Evolutionary conservation across 331 rosid genomes (phyloP).

Genomic region (Prunus yedoensis): DNA sequence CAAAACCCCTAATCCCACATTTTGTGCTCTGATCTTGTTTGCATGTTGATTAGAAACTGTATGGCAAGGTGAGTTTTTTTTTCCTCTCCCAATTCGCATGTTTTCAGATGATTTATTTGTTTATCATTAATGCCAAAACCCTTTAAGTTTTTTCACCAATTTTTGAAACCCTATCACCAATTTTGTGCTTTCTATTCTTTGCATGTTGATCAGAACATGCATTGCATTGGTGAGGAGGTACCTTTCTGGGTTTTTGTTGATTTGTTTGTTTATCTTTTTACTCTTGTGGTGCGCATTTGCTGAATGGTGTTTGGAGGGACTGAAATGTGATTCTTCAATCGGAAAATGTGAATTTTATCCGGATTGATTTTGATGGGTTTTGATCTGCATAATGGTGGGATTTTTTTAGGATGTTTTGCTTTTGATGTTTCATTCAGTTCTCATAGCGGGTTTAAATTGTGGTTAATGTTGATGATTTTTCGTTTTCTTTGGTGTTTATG

Average conservation of each 20-base stretch:
- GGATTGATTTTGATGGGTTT: constrained; percentile 30
- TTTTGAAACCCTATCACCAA: constrained; percentile 43
- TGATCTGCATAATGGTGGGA: constrained; percentile 24
- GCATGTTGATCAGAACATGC: constrained; percentile 29
- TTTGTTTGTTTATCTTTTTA: constrained; percentile 7
- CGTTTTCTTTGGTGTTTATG: constrained; percentile 12
- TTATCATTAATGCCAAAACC: not conserved
- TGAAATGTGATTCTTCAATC: constrained; percentile 16
- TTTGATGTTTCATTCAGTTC: constrained; percentile 30
- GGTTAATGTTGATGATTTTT: constrained; percentile 7
- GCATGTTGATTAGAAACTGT: constrained; percentile 25
- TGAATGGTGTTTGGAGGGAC: constrained; percentile 26
- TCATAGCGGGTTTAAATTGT: constrained; percentile 16
- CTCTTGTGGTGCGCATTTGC: constrained; percentile 16
- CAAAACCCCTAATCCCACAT: constrained; percentile 48
- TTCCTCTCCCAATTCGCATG: constrained; percentile 5
- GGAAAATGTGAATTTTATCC: not conserved
- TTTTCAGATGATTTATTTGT: not conserved
- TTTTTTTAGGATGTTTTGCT: constrained; percentile 19
- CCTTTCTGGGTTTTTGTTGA: constrained; percentile 24
- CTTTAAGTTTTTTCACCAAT: constrained; percentile 13
- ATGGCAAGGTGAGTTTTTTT: constrained; percentile 22
- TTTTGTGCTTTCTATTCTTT: constrained; percentile 4
- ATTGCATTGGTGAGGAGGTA: constrained; percentile 22
- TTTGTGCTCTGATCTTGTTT: constrained; percentile 18